Percentiles rank a stretch among this genome's conserved stretches.
Evolutionary conservation across 192 early-diverging fungal species (phyloP).

Genomic region (Coemansia sp.): DNA sequence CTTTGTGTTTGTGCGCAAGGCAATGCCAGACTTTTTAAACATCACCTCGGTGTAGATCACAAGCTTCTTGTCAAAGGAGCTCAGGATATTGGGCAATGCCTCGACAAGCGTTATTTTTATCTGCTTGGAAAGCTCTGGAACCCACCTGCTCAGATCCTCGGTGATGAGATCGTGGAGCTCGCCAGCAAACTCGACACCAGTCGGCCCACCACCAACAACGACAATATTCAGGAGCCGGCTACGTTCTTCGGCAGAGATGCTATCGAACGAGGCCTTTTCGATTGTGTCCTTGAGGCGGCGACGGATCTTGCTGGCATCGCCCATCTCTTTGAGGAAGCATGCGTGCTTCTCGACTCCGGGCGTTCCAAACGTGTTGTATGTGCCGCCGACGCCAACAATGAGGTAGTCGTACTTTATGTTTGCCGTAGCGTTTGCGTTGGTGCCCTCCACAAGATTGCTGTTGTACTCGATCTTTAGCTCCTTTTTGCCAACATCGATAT

Average conservation of each 20-base stretch:
- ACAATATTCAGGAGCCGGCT: constrained; percentile 74
- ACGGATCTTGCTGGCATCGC: constrained; percentile 81
- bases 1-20: constrained; percentile 65
- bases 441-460: constrained; percentile 59
- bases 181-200: constrained; percentile 71
- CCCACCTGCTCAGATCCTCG: constrained; percentile 75
- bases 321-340: constrained; percentile 82
- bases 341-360: constrained; percentile 83
- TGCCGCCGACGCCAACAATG: constrained; percentile 78
- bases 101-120: constrained; percentile 74
- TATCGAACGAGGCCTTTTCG: constrained; percentile 73
- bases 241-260: constrained; percentile 63
- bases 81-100: constrained; percentile 74
- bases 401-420: constrained; percentile 75
- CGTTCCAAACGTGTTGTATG: constrained; percentile 82
- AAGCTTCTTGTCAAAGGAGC: constrained; percentile 72
- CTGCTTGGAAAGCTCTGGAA: constrained; percentile 67
- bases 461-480: constrained; percentile 72
- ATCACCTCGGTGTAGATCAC: constrained; percentile 71
- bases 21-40: constrained; percentile 73
- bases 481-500: constrained; percentile 81
- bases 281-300: constrained; percentile 76
- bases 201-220: constrained; percentile 87
- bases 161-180: constrained; percentile 82
- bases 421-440: constrained; percentile 12